These are phyloP conservation scores for Gracilaria domingensis DNA, from an alignment of 23 red algal genomes.

Conservation along the genomic window DNA sequence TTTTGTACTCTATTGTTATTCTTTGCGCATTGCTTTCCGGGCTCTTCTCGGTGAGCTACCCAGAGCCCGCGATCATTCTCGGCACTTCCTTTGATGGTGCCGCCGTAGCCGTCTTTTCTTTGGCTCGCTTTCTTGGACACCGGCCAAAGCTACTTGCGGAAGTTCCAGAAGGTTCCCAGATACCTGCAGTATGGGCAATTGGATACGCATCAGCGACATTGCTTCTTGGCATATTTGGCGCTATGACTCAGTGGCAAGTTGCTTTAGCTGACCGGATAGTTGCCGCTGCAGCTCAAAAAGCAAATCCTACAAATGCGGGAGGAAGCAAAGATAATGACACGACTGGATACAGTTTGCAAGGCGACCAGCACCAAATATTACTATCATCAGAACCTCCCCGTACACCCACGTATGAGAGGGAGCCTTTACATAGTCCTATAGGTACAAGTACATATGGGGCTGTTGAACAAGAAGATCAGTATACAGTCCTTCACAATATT, in stretches of 20 bases:
- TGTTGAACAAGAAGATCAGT: slow-evolving; percentile 39
- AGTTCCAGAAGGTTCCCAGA: slow-evolving; percentile 3
- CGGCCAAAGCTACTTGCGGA: slow-evolving; percentile 46
- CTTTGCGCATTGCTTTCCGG: slow-evolving; percentile 40
- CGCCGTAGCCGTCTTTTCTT: slow-evolving; percentile 58
- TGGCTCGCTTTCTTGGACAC: slow-evolving; percentile 65
- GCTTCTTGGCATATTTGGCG: slow-evolving; percentile 51
- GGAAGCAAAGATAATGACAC: background rate
- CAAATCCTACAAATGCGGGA: background rate
- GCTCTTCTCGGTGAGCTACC: slow-evolving; percentile 58
- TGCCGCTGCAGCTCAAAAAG: slow-evolving; percentile 18
- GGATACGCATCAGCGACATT: slow-evolving; percentile 47
- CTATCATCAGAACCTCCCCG: slow-evolving; percentile 57
- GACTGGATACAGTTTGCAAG: background rate
- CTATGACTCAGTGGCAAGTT: slow-evolving; percentile 54
- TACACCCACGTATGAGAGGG: slow-evolving; percentile 47
- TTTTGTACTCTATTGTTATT: slow-evolving; percentile 49
- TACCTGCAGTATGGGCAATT: slow-evolving; percentile 44
- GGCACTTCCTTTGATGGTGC: slow-evolving; percentile 69
- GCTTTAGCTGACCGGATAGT: slow-evolving; percentile 49
- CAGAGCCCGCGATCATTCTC: slow-evolving; percentile 51
- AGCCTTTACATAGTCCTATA: slow-evolving; percentile 20
- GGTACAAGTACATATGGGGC: slow-evolving; percentile 40
- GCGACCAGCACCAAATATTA: slow-evolving; percentile 33
- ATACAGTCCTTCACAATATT: slow-evolving; percentile 53